These are phyloP conservation scores for Amniculicola lignicola DNA, from an alignment of 495 filamentous ascomycete species.

Conservation along the genomic window DNA sequence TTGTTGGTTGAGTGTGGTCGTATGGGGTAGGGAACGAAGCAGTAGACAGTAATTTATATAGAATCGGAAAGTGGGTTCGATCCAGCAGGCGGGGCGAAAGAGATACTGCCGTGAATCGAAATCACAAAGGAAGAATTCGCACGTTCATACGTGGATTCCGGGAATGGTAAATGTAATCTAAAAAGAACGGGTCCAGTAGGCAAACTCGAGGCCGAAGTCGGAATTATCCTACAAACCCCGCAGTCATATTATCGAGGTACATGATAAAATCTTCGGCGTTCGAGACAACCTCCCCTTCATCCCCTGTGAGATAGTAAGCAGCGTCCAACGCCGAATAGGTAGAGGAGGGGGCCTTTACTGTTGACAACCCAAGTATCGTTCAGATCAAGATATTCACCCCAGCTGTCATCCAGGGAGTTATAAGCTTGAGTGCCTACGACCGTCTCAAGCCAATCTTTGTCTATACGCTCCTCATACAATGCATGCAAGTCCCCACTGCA, in stretches of 20 bases:
- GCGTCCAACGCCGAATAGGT: too few relatives aligned
- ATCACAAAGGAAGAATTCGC: background rate
- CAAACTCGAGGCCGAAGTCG: background rate
- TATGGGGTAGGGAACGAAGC: too few relatives aligned
- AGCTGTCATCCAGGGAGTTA: background rate
- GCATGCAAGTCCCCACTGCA: conserved; percentile 4
- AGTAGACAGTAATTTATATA: too few relatives aligned
- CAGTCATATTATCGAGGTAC: background rate
- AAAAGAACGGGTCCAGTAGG: background rate
- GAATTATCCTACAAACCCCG: background rate
- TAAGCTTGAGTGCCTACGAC: background rate
- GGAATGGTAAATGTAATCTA: background rate
- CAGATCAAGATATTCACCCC: background rate
- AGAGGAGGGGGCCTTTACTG: background rate
- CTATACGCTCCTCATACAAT: background rate
- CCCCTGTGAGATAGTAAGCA: background rate
- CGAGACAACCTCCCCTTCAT: background rate
- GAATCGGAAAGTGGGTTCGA: background rate
- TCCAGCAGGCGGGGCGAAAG: background rate
- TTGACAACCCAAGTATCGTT: background rate
- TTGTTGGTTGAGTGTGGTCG: too few relatives aligned
- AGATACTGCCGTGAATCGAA: background rate
- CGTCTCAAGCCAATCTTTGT: background rate
- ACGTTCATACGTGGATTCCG: background rate
- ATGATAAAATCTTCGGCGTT: background rate